Evolutionary conservation across 495 filamentous ascomycete genomes (phyloP), one percentile per base, ranked within the genome.

Genomic region (Penicillium atrosanguineum): DNA sequence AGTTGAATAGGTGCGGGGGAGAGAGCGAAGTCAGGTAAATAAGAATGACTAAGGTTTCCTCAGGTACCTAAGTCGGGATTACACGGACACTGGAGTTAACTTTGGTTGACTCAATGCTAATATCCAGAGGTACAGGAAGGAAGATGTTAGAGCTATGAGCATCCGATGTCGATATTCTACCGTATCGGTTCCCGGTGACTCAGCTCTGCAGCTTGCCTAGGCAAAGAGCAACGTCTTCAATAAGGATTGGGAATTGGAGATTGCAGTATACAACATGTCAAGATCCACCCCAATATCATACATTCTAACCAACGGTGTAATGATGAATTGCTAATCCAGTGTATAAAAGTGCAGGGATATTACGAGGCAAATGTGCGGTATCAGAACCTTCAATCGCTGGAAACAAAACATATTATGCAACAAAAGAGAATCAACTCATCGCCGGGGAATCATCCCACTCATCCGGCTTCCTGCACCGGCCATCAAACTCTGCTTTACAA

Each of bases 401-500:
- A 52, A 25, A 8, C 6, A 29, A 40, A 47, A 46, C 59, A 50
- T 36, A 51, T 3, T 5, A 52, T 53, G 50, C 50, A 57, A 63
- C 52, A 42, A 26, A 26, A 23, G 26, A 52, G 50, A 40, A 50
- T 55, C 15, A 45, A 51, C 44, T 69, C 51, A 74, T 47, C 67
- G 69, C 48, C 71, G 68, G 14, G 74, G 69, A 37, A 81, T 66
- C 12, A 78, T 84, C 28, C 83, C 73, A 45, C 81, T 77, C 76
- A 87, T 86, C 60, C 83, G 80, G 21, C 82, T 79, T 20, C 83
- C 82, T 43, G 72, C 75, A 46, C 87, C 87, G 31, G 85, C 77
- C 66, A 82, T 83, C 46, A 97, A 80, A 72, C 94, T 97, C 72
- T 96, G 91, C 62, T 86, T 80, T 28, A 99, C 94, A 70, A 99